phyloP scores from a whole-genome alignment of 1,284 basidiomycete genomes.

The Tilletia horrida region DNA sequence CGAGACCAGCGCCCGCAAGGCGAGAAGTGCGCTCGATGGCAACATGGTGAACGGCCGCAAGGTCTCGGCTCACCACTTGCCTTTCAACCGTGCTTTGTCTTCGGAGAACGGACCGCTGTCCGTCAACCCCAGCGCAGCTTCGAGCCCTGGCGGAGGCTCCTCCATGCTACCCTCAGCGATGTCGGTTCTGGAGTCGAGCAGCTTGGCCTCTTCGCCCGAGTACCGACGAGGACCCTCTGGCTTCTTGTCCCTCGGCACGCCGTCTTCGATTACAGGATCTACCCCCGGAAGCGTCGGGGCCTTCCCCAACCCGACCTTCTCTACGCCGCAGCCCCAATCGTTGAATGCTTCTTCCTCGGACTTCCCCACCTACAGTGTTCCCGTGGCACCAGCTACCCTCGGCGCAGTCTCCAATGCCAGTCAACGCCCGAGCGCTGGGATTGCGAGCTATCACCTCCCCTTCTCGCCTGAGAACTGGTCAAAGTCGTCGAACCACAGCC shows the following conservation, averaged over 20 bases:
- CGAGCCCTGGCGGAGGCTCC: not conserved
- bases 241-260: not conserved
- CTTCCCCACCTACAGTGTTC: constrained; percentile 9
- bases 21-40: constrained; percentile 24
- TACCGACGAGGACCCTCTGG: constrained; percentile 5
- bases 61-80: constrained; percentile 25
- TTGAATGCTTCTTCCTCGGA: not conserved
- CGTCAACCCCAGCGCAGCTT: not conserved
- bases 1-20: constrained; percentile 21
- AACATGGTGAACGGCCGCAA: constrained; percentile 27
- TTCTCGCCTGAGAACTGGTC: constrained; percentile 9
- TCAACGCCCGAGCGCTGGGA: not conserved
- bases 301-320: not conserved
- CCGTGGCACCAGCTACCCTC: not conserved
- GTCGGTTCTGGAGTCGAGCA: not conserved
- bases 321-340: not conserved
- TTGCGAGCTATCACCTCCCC: not conserved
- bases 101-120: not conserved
- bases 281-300: not conserved
- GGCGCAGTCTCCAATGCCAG: not conserved
- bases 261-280: not conserved
- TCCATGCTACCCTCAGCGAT: not conserved
- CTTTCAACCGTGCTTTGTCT: not conserved
- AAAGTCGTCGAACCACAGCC: not conserved
- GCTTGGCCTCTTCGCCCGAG: constrained; percentile 7